phyloP scores from a whole-genome alignment of 208 protist species.

The Tetramitus jugosus region DNA sequence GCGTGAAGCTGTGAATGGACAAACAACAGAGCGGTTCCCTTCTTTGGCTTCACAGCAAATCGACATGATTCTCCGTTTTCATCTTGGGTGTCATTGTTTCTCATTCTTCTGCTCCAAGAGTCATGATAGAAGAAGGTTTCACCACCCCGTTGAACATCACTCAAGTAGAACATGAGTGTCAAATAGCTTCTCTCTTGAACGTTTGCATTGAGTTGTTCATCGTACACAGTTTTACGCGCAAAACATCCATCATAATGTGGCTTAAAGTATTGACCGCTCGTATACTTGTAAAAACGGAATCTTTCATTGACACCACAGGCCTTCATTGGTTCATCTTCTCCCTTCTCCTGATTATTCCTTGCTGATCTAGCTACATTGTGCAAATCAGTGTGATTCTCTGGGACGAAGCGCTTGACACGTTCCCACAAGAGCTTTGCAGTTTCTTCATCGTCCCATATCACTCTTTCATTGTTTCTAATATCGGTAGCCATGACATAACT shows the following conservation, averaged over 20 bases:
- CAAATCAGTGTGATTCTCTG: neutral
- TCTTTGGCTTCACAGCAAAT: neutral
- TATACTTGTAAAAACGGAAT: conserved; percentile 17
- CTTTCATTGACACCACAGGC: conserved; percentile 5
- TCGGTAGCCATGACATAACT: neutral
- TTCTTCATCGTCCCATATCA: neutral
- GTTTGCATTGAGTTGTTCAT: too few relatives aligned
- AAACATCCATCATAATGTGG: conserved; percentile 19
- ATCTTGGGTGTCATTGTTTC: too few relatives aligned
- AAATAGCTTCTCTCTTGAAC: neutral
- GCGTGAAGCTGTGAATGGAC: neutral
- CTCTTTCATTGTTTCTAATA: conserved; percentile 7
- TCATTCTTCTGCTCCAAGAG: too few relatives aligned
- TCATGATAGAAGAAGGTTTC: conserved; percentile 8
- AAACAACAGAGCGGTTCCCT: neutral
- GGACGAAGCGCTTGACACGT: neutral
- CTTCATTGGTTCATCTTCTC: neutral
- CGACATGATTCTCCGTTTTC: neutral
- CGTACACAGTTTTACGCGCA: neutral
- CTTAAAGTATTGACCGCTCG: neutral
- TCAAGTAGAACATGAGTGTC: conserved; percentile 4
- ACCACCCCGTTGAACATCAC: neutral
- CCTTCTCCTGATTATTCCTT: too few relatives aligned
- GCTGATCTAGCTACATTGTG: too few relatives aligned
- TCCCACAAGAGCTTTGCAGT: neutral